These are phyloP conservation scores for Citrullus mucosospermus DNA, from an alignment of 306 rosid species.

Conservation along the genomic window DNA sequence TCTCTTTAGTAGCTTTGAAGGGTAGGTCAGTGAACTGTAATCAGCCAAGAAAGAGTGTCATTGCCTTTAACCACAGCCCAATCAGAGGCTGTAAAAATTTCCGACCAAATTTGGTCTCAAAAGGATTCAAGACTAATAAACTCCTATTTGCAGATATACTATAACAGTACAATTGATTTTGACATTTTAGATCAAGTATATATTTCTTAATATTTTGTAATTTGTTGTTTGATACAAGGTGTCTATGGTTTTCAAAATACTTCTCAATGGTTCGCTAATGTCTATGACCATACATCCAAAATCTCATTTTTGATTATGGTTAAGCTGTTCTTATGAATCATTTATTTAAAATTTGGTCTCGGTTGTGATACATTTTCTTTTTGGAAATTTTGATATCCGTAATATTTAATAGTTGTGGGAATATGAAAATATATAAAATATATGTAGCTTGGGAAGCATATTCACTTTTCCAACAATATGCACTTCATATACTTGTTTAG, in stretches of 20 bases:
- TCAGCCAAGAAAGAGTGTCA: too few relatives aligned
- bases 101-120: neutral
- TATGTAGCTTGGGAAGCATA: neutral
- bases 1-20: too few relatives aligned
- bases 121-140: neutral
- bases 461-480: slow-evolving; percentile 8
- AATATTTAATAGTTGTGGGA: neutral
- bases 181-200: neutral
- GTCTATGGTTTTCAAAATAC: neutral
- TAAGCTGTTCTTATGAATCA: neutral
- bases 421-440: neutral
- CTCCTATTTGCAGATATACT: neutral
- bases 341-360: neutral
- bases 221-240: neutral
- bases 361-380: neutral
- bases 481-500: slow-evolving; percentile 9
- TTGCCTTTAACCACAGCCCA: too few relatives aligned
- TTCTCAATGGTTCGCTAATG: neutral
- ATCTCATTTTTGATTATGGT: neutral
- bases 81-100: too few relatives aligned
- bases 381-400: neutral
- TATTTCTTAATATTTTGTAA: neutral
- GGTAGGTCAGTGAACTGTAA: too few relatives aligned
- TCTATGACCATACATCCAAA: neutral
- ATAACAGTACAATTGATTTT: neutral